Evolutionary conservation across 495 filamentous ascomycete species (phyloP), one percentile per base, ranked within the genome.

Genomic region (Beverwykella pulmonaria): DNA sequence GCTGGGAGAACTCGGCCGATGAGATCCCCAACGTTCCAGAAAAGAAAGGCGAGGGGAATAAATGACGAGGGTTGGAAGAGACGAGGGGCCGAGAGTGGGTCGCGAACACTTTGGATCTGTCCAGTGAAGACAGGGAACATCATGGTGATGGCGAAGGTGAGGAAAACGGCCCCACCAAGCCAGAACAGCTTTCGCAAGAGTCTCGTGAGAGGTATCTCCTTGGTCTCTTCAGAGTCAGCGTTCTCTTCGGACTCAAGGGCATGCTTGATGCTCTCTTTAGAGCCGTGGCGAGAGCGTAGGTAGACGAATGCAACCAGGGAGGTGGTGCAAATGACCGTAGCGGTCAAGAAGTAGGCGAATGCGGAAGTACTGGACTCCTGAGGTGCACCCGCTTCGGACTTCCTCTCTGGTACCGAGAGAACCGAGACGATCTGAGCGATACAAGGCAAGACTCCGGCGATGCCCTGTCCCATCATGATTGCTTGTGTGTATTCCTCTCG

Each of bases 11-110:
- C 79, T 1, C 95, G 83, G 0, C 93, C 93, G 9, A 82, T 29
- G 4, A 98, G 80, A 74, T 99, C 94, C 36, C 94, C 94, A 6
- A 87, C 70, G 70, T 98, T 99, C 94, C 94, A 99, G 69, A 96
- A 83, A 29, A 99, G 84, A 77, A 98, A 97, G 9, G 82, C 90
- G 2, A 97, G 81, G 0, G 94, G 93, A 54, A 97, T 92, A 77
- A 98, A 99, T 34, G 86, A 85, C 2, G 87, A 79, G 0, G 88
- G 84, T 27, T 85, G 81, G 61, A 92, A 87, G 26, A 97, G 75
- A n/a, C 82, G 79, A 15, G 86, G 80, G 1, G 82, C 75, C 20
- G 79, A 72, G 1, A 75, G 41, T 4, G 75, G 73, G 6, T 83
- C 79, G 58, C 80, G 78, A 7, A 94, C 87, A 2, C 72, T 76